Evolutionary conservation across 2,329 filamentous ascomycete genomes (phyloP).

Genomic region (Stemphylium beticola): DNA sequence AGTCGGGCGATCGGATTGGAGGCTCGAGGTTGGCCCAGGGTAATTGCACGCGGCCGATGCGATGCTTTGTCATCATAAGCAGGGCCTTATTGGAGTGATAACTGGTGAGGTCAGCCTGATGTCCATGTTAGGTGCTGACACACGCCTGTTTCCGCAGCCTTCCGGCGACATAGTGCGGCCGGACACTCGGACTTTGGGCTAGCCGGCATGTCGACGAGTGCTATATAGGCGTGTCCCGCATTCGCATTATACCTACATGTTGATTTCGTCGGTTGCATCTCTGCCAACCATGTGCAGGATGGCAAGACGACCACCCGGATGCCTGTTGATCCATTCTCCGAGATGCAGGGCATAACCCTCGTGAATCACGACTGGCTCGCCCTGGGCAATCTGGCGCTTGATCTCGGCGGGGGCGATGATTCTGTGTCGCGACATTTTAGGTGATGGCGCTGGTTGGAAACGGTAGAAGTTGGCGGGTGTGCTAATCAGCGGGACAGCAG

Average conservation of each 20-base stretch:
- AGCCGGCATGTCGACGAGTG: constrained; percentile 10
- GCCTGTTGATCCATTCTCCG: constrained; percentile 63
- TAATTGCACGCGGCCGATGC: constrained; percentile 63
- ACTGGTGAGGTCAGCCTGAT: constrained; percentile 49
- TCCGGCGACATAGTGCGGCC: constrained; percentile 9
- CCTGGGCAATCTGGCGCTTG: constrained; percentile 61
- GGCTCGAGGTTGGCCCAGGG: constrained; percentile 66
- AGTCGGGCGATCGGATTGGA: constrained; percentile 62
- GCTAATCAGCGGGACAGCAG: constrained; percentile 10
- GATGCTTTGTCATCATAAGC: constrained; percentile 64
- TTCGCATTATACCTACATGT: constrained; percentile 54
- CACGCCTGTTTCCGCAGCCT: constrained; percentile 11
- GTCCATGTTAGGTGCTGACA: constrained; percentile 23
- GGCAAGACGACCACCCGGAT: constrained; percentile 65
- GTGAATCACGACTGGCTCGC: constrained; percentile 62
- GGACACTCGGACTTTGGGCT: constrained; percentile 5
- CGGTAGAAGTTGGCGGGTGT: constrained; percentile 1
- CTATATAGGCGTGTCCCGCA: constrained; percentile 4
- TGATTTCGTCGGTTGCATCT: constrained; percentile 66
- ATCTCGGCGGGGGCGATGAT: constrained; percentile 56
- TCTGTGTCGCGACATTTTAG: constrained; percentile 26
- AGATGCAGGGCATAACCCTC: constrained; percentile 62
- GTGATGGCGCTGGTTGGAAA: constrained; percentile 5
- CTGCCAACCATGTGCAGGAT: constrained; percentile 67
- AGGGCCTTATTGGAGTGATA: constrained; percentile 64